Evolutionary conservation across 116 monocot genomes (phyloP).

Genomic region (Trichopus zeylanicus): DNA sequence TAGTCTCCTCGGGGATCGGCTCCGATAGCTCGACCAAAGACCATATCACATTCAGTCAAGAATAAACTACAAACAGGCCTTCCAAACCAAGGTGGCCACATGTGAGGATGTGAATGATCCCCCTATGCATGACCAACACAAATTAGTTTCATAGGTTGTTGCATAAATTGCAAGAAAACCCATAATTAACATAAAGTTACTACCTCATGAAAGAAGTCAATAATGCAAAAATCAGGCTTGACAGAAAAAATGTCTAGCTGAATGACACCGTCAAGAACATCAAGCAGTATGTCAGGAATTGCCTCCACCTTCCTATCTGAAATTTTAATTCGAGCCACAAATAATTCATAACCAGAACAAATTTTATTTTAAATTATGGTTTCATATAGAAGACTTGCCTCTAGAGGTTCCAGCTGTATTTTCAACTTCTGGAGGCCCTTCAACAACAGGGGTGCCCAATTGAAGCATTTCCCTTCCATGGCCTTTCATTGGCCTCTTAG

Average conservation of each 20-base stretch:
- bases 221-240: constrained; percentile 57
- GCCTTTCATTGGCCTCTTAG: constrained; percentile 74
- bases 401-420: constrained; percentile 18
- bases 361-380: background rate
- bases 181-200: too few relatives aligned
- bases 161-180: too few relatives aligned
- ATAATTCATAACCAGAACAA: background rate
- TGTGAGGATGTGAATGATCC: constrained; percentile 64
- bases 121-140: constrained; percentile 34
- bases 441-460: constrained; percentile 56
- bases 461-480: constrained; percentile 87
- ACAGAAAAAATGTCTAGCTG: constrained; percentile 33
- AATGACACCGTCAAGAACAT: constrained; percentile 44
- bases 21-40: constrained; percentile 49
- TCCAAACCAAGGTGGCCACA: constrained; percentile 73
- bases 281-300: constrained; percentile 52
- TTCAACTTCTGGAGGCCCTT: constrained; percentile 58
- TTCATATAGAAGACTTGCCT: constrained; percentile 27
- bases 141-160: background rate
- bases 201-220: constrained; percentile 93
- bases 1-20: constrained; percentile 49
- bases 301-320: constrained; percentile 66
- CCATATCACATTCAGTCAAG: constrained; percentile 75
- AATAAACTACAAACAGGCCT: constrained; percentile 66
- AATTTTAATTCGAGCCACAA: background rate